These are phyloP conservation scores for Skeletonema tropicum DNA, from an alignment of 108 stramenopile species.

Conservation along the genomic window DNA sequence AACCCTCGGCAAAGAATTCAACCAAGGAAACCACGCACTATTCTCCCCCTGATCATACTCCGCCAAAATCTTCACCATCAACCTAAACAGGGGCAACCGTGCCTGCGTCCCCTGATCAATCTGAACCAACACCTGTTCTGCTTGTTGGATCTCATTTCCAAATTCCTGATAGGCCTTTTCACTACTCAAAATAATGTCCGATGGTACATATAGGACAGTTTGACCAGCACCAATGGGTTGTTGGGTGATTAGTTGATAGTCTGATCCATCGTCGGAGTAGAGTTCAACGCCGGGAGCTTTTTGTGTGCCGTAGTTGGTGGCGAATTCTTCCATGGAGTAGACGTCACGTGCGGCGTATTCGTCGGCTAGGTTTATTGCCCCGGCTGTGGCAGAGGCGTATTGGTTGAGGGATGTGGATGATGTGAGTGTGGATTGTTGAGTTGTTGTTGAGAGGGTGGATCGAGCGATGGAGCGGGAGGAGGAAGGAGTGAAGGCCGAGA, in stretches of 20 bases:
- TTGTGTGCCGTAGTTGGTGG: conserved; percentile 53
- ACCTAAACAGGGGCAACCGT: conserved; percentile 31
- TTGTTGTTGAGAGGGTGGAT: neutral
- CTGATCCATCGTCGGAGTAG: conserved; percentile 30
- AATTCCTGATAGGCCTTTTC: conserved; percentile 20
- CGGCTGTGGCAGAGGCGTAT: neutral
- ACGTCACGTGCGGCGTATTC: conserved; percentile 38
- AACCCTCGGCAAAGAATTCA: conserved; percentile 32
- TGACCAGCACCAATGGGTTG: conserved; percentile 15
- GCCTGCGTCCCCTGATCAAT: conserved; percentile 12
- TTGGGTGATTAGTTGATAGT: conserved; percentile 25
- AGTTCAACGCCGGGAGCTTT: conserved; percentile 52
- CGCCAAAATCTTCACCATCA: conserved; percentile 46
- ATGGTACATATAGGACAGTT: conserved; percentile 31
- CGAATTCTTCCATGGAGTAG: conserved; percentile 60
- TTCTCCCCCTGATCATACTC: conserved; percentile 41
- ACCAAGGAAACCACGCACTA: conserved; percentile 33
- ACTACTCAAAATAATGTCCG: conserved; percentile 11
- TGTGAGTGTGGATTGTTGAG: neutral
- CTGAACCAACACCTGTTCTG: neutral
- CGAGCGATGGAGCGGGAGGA: neutral
- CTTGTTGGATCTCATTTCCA: conserved; percentile 16
- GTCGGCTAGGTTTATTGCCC: neutral
- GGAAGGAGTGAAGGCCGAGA: neutral
- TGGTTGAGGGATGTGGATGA: neutral